Evolutionary conservation across 2,329 filamentous ascomycete genomes (phyloP).

Genomic region (Fusarium pilosicola): DNA sequence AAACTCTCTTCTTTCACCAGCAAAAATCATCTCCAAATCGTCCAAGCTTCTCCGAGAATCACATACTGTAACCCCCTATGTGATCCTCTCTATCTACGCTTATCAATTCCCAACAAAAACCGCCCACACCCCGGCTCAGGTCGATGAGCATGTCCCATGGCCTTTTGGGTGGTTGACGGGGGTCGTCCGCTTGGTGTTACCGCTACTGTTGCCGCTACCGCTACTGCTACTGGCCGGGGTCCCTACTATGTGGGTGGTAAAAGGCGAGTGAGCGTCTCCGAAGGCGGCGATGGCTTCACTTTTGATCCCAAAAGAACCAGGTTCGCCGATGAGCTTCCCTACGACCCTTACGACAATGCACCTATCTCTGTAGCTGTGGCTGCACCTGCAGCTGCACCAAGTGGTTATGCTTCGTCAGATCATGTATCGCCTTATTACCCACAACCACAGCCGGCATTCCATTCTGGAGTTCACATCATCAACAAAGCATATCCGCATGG

Average conservation of each 20-base stretch:
- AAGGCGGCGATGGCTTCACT: constrained; percentile 45
- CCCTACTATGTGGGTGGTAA: constrained; percentile 51
- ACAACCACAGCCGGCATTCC: constrained; percentile 1
- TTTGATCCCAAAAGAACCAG: constrained; percentile 40
- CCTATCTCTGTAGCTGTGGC: constrained; percentile 3
- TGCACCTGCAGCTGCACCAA: constrained; percentile 13
- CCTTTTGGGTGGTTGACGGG: constrained; percentile 53
- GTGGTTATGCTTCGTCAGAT: constrained; percentile 6
- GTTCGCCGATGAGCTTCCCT: constrained; percentile 27
- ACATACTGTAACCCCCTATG: constrained; percentile 15
- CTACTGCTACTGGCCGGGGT: constrained; percentile 31
- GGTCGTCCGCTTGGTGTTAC: constrained; percentile 44
- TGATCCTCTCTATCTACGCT: constrained; percentile 14
- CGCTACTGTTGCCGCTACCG: constrained; percentile 29
- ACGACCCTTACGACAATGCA: constrained; percentile 22
- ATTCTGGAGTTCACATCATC: constrained; percentile 13
- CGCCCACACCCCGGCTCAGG: constrained; percentile 25
- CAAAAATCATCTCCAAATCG: not conserved
- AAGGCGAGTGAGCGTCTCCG: constrained; percentile 51
- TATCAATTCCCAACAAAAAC: constrained; percentile 27
- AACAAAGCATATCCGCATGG: constrained; percentile 17
- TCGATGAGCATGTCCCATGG: constrained; percentile 53
- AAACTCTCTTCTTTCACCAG: constrained; percentile 11
- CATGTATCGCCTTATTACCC: constrained; percentile 1
- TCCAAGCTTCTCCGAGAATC: not conserved